A percentile compares a stretch with the other conserved stretches of the same genome.
Conservation (phyloP, 2,329 filamentous ascomycete species). For the Alternaria arbusti region DNA sequence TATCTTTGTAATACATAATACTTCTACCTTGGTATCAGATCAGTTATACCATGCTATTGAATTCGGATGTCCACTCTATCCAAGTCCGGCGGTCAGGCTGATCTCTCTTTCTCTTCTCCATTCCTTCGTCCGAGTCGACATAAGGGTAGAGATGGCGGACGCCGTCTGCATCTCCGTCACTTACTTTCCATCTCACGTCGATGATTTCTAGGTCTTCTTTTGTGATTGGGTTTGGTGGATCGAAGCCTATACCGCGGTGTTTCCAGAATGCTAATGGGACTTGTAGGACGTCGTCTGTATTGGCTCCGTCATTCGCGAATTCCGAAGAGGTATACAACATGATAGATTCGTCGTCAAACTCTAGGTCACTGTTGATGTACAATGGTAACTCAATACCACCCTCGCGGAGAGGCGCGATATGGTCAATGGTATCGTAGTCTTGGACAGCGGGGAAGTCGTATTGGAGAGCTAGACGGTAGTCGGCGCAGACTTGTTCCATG, state of each 20-base stretch:
- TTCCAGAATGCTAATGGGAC: slow-evolving; percentile 3
- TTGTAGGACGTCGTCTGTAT: not conserved
- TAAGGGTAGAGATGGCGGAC: not conserved
- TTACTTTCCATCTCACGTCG: not conserved
- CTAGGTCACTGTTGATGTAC: not conserved
- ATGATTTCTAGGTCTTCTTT: slow-evolving; percentile 2
- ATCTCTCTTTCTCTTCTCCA: not conserved
- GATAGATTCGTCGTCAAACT: slow-evolving; percentile 9
- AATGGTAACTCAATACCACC: not conserved
- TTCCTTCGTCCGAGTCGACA: not conserved
- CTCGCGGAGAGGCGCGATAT: not conserved
- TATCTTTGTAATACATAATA: slow-evolving; percentile 7
- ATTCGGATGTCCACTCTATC: not conserved
- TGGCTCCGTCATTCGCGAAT: not conserved
- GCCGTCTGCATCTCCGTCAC: not conserved
- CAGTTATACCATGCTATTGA: not conserved
- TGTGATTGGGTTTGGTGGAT: not conserved
- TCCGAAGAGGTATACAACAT: slow-evolving; percentile 3
- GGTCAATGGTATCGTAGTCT: slow-evolving; percentile 1
- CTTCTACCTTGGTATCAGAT: not conserved
- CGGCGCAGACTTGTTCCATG: slow-evolving; percentile 2
- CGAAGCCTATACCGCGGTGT: not conserved
- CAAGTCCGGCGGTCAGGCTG: not conserved
- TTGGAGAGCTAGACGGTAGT: not conserved
- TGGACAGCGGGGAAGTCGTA: not conserved